Percentiles rank a stretch among this genome's conserved stretches.
phyloP scores from a whole-genome alignment of 1,139 yeast species.

The Nematodospora anomalae region DNA sequence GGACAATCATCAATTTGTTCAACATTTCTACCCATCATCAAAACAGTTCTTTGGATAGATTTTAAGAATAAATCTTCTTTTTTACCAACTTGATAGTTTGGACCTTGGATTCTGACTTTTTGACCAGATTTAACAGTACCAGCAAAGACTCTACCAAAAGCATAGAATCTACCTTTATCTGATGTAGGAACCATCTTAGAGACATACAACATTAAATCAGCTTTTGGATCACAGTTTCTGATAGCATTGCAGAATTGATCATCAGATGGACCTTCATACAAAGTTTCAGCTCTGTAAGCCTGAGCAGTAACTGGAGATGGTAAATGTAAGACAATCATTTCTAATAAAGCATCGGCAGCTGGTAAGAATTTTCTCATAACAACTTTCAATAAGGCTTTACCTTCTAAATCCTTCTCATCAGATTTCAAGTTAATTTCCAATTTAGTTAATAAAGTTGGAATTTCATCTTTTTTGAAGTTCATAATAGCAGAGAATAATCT shows the following conservation, averaged over 20 bases:
- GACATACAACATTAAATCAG: constrained; percentile 98
- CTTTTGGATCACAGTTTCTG: constrained; percentile 98
- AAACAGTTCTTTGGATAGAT: constrained; percentile 98
- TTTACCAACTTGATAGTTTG: constrained; percentile 98
- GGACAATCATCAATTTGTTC: constrained; percentile 99
- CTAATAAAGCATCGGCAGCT: constrained; percentile 99
- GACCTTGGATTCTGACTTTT: constrained; percentile 99
- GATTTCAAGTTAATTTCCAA: constrained; percentile 88
- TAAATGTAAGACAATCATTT: constrained; percentile 97
- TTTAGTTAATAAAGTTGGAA: constrained; percentile 84
- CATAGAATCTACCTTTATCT: constrained; percentile 99
- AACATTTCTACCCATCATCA: constrained; percentile 99
- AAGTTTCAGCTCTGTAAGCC: constrained; percentile 97
- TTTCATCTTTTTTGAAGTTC: constrained; percentile 83
- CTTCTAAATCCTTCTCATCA: constrained; percentile 97
- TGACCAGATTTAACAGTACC: constrained; percentile 99
- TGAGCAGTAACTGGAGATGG: constrained; percentile 99
- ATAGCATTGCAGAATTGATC: constrained; percentile 90
- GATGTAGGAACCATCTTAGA: constrained; percentile 99
- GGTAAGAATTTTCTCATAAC: constrained; percentile 99
- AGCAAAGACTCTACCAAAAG: constrained; percentile 99
- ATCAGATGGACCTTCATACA: constrained; percentile 99
- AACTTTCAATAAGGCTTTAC: constrained; percentile 96
- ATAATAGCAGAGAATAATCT: constrained; percentile 58
- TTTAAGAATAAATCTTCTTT: constrained; percentile 96